Conservation (phyloP, 2,329 filamentous ascomycete genomes). For the Pseudopyricularia cyperi region DNA sequence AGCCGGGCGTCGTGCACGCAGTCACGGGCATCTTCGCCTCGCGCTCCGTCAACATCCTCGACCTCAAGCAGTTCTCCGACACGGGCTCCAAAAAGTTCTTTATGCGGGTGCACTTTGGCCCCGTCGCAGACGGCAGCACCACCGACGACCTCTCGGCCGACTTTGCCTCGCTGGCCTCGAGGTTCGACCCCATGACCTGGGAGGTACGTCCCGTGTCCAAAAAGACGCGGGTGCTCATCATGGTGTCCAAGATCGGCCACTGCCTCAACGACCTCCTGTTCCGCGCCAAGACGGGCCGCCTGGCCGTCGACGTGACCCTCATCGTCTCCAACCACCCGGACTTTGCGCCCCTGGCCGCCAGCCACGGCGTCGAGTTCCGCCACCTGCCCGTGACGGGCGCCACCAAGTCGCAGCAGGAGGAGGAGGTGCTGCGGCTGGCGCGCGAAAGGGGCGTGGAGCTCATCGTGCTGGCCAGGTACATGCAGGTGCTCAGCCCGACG, state of each 20-base stretch:
- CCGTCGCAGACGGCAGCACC: constrained; percentile 34
- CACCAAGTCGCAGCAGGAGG: constrained; percentile 64
- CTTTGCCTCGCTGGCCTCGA: constrained; percentile 25
- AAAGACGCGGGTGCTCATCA: constrained; percentile 69
- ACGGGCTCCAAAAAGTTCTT: constrained; percentile 65
- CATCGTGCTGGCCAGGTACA: constrained; percentile 72
- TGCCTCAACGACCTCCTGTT: constrained; percentile 72
- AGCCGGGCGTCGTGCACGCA: constrained; percentile 72
- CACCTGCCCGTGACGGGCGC: constrained; percentile 70
- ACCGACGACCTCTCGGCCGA: constrained; percentile 39
- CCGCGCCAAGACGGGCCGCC: constrained; percentile 60
- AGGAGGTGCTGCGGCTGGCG: constrained; percentile 57
- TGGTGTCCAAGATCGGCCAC: constrained; percentile 83
- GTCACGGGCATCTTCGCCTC: constrained; percentile 66
- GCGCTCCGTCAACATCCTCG: constrained; percentile 67
- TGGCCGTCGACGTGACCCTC: constrained; percentile 62
- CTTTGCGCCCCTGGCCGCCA: constrained; percentile 52
- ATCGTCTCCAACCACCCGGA: constrained; percentile 77
- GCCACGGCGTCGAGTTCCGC: constrained; percentile 67
- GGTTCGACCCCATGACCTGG: constrained; percentile 43
- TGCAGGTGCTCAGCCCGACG: constrained; percentile 69
- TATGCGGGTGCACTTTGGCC: constrained; percentile 76
- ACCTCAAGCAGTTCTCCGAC: constrained; percentile 77
- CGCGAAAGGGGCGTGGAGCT: constrained; percentile 59
- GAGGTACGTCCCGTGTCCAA: constrained; percentile 53